Evolutionary conservation across 352 stramenopile genomes (phyloP).

Genomic region (Globisporangium nagaii): DNA sequence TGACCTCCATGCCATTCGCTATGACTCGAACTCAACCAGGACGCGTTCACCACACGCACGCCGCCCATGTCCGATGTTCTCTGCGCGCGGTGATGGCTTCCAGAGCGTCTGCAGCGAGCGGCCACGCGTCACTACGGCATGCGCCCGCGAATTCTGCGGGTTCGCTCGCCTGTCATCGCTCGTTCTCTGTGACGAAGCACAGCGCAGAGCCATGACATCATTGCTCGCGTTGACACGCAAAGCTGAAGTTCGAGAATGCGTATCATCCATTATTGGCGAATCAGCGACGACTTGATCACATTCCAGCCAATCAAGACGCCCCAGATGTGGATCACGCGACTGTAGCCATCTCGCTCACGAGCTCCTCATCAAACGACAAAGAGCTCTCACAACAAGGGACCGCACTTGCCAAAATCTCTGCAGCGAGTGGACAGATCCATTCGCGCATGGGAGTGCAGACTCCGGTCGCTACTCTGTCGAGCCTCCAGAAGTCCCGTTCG

Average conservation of each 20-base stretch:
- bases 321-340: background rate
- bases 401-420: background rate
- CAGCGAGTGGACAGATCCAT: background rate
- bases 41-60: too few relatives aligned
- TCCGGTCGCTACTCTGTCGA: background rate
- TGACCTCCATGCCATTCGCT: too few relatives aligned
- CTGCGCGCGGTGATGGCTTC: too few relatives aligned
- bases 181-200: background rate
- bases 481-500: background rate
- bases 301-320: constrained; percentile 1
- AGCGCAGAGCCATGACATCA: background rate
- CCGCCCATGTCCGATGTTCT: too few relatives aligned
- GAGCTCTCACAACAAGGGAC: too few relatives aligned
- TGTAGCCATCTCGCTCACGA: constrained; percentile 2
- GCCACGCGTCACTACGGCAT: background rate
- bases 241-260: constrained; percentile 4
- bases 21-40: too few relatives aligned
- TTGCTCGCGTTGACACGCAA: background rate
- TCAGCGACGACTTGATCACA: background rate
- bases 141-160: background rate
- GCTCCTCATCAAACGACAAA: background rate
- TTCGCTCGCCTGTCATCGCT: background rate
- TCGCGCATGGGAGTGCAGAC: background rate
- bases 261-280: constrained; percentile 3
- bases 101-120: too few relatives aligned